Evolutionary conservation across 164 flowering plant species (phyloP).

Genomic region (Magnolia sinica): DNA sequence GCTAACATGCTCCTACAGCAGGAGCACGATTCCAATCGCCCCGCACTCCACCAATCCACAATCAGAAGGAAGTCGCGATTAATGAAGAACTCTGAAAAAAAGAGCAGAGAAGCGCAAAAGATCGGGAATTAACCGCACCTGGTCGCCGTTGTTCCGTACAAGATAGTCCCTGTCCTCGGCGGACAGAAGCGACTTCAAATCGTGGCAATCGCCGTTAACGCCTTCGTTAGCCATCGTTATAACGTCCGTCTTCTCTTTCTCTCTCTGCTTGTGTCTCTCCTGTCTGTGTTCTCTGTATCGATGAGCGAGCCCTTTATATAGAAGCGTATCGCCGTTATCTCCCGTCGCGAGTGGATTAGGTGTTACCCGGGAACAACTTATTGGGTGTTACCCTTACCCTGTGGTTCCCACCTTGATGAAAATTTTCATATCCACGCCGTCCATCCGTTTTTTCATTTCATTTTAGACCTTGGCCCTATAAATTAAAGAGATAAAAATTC

Average conservation of each 20-base stretch:
- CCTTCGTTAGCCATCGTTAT: neutral
- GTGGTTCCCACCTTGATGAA: too few relatives aligned
- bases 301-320: neutral
- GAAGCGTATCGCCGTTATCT: neutral
- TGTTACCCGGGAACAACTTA: too few relatives aligned
- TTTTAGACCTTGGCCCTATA: too few relatives aligned
- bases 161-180: conserved; percentile 45
- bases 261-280: neutral
- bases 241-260: neutral
- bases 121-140: conserved; percentile 26
- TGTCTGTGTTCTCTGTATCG: neutral
- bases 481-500: too few relatives aligned
- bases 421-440: too few relatives aligned
- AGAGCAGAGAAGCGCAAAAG: neutral
- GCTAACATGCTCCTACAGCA: too few relatives aligned
- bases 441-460: too few relatives aligned
- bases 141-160: conserved; percentile 46
- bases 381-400: too few relatives aligned
- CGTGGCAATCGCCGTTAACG: conserved; percentile 7
- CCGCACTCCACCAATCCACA: too few relatives aligned
- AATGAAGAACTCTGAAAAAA: neutral
- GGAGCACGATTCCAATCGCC: too few relatives aligned
- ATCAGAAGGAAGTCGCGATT: neutral
- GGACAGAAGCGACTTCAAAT: conserved; percentile 34
- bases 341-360: too few relatives aligned